Evolutionary conservation across 1,284 basidiomycete genomes (phyloP).

Genomic region (Kwoniella shivajii): DNA sequence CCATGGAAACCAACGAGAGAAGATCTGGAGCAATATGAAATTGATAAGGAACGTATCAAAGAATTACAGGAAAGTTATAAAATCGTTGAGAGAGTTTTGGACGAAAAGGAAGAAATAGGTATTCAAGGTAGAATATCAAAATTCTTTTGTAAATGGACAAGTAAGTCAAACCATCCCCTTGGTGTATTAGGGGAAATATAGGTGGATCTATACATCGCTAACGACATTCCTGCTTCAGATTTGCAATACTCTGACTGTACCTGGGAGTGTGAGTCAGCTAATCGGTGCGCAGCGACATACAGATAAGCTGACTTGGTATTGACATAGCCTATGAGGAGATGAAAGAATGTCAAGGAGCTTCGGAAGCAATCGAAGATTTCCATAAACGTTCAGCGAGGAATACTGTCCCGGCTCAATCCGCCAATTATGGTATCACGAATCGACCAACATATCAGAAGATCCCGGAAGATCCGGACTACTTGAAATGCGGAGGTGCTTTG

Average conservation of each 20-base stretch:
- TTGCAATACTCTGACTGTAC: conserved; percentile 95
- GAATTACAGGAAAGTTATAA: conserved; percentile 90
- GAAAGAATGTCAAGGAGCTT: conserved; percentile 58
- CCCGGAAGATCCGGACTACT: conserved; percentile 86
- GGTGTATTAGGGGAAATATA: not conserved
- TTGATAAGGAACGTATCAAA: conserved; percentile 86
- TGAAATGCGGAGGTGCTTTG: conserved; percentile 78
- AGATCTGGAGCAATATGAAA: conserved; percentile 82
- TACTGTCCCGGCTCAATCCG: conserved; percentile 85
- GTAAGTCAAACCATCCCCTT: conserved; percentile 28
- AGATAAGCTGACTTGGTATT: not conserved
- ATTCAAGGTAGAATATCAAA: conserved; percentile 59
- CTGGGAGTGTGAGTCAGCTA: conserved; percentile 72
- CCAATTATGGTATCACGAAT: conserved; percentile 66
- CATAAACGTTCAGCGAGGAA: conserved; percentile 74
- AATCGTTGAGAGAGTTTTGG: conserved; percentile 87
- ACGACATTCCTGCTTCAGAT: conserved; percentile 51
- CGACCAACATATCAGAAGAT: conserved; percentile 86
- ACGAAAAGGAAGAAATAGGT: conserved; percentile 71
- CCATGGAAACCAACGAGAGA: conserved; percentile 74
- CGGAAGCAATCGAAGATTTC: conserved; percentile 76
- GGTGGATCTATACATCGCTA: not conserved
- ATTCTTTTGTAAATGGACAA: conserved; percentile 97
- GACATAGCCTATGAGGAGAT: conserved; percentile 69
- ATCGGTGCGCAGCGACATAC: not conserved